Base-by-base conservation (phyloP, 1,284 basidiomycete genomes). In the Porodaedalea pini region DNA sequence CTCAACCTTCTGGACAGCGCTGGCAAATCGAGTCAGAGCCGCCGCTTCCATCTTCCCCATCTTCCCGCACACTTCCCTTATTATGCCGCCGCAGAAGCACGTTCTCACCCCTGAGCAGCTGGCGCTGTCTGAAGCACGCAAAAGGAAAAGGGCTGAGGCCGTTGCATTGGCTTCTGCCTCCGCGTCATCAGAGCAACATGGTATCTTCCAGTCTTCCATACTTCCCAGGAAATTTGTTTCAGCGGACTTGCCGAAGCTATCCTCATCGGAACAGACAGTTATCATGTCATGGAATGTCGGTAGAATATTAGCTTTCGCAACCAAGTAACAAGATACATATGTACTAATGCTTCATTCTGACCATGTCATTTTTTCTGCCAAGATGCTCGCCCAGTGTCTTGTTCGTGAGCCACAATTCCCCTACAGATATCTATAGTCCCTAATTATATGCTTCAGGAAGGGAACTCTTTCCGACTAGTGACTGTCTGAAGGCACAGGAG, bases 381-480 rank as follows among this genome's bases (percentile, higher is more conserved):
- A 90, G 88, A 68, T 91, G 48, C 78, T 92, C 44, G 89, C 90
- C 0, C 90, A 92, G 68, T 82, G 77, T 64, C 77, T 91, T 62
- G 81, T 92, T 67, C 83, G 89, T 90, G 70, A 73, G 88, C 80
- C 36, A n/a, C 51, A 45, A 44, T 40, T 23, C 49, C 27, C 40
- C 43, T 43, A 25, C 41, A n/a, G 17, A 39, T 48, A 43, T 7
- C 51, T 4, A 25, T 48, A 55, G 39, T 47, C 29, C 21, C 23
- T 27, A 32, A 44, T 36, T 27, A 37, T 52, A 53, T 10, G 37
- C 15, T 36, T 8, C 64, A 94, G 92, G 92, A 36, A 80, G 92
- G 44, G 85, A 92, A 53, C 76, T 95, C 41, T 94, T 95, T 66
- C 92, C 92, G 2, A 86, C 83, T 5, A 88, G 87, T 65, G 83